Evolutionary conservation across 1,284 basidiomycete genomes (phyloP), one percentile per base, ranked within the genome.

Genomic region (Schizophyllum amplum): DNA sequence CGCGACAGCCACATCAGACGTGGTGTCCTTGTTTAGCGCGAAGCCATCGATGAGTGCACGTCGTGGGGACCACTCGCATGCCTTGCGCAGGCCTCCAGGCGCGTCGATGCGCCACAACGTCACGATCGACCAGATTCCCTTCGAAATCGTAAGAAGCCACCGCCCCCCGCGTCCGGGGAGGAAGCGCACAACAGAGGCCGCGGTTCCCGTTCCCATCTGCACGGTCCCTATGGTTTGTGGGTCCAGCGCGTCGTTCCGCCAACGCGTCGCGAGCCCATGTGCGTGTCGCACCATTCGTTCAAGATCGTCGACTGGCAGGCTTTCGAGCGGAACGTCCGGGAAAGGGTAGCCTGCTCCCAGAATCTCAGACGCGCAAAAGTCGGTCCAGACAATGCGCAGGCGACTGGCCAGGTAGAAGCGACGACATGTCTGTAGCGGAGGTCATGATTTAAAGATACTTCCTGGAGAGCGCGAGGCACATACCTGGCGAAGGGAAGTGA

Each of bases 101-200:
- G 54, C 49, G 56, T 62, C 60, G 57, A 80, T 63, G 57, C 80
- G 73, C 81, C 84, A 83, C 24, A 82, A 66, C 1, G 72, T 71
- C 53, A 86, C 64, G 23, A 72, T 70, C 24, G 71, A 72, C 84
- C 84, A 87, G 52, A 86, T 79, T 4, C 76, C 75, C 58, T 79
- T 78, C 7, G 81, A 81, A 7, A 82, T 72, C 2, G 80, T 80
- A 54, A 82, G 57, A 11, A 86, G 57, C 65, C 77, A 75, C 54
- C 67, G 66, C 7, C 71, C 74, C 6, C 70, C 72, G 50, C 66
- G 65, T 11, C 74, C 72, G 24, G 75, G 75, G 1, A 84, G 54
- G 61, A 86, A 80, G 20, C 70, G 74, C n/a, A 84, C 70, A 17
- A 80, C 73, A 17, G 76, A 74, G 13, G 85, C 72, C 1, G 73